Base-by-base conservation (phyloP, 2,329 filamentous ascomycete species). In the Fusarium decemcellulare region DNA sequence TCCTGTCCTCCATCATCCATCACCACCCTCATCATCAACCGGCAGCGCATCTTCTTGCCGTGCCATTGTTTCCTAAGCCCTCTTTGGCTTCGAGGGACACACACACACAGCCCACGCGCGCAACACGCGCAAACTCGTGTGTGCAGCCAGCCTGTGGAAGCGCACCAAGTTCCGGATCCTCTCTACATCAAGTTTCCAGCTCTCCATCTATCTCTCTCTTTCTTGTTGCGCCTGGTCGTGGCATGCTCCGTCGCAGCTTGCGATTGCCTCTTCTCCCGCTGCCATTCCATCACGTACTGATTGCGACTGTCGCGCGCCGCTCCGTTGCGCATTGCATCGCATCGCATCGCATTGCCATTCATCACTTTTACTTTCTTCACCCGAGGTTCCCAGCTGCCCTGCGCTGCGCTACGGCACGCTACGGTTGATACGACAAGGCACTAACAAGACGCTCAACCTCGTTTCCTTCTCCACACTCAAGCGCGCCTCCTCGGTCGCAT, bases 401-500 rank as follows among this genome's bases (percentile, higher is more conserved):
- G 23, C 23, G 23, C 23, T 23, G 23, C 60, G 50, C 36, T 53
- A 42, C 50, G 46, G 30, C 27, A 40, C 60, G 34, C 62, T 69
- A 50, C 56, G 61, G 46, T 61, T 52, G 44, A 65, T 69, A 63
- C 66, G 36, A 37, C 32, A 63, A 23, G 52, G 54, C 63, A 53
- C 66, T 70, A 69, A 54, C 54, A 61, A 62, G 61, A 71, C 64
- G 43, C 68, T 67, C 60, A 63, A 68, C 59, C 68, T 70, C 67
- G 53, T 63, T 67, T 72, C 40, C 47, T 73, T 73, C 71, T 72
- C 71, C 71, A 73, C 71, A 73, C 70, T 64, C 71, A 68, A 68
- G 61, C 71, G 65, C 58, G 58, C 66, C 67, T 70, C 71, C 63
- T 72, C 71, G 52, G 68, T 73, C 68, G 71, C 71, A 73, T 73